Evolutionary conservation across 2,329 filamentous ascomycete species (phyloP), one percentile per base, ranked within the genome.

Genomic region (Parascedosporium putredinis): DNA sequence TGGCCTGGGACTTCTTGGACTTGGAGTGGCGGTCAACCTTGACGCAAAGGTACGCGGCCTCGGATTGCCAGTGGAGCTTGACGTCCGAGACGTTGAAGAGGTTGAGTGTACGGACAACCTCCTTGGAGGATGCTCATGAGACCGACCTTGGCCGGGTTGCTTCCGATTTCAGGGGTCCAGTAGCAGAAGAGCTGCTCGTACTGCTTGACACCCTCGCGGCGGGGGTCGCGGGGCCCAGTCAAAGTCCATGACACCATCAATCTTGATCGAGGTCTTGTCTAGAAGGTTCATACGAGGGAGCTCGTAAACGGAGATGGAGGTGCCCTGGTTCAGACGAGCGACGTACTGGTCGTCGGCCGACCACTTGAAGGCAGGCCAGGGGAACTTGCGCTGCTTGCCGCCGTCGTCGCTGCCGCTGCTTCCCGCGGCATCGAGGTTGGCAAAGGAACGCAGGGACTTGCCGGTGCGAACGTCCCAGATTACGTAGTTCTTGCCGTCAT

Each of bases 351-450:
- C 89, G 63, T 98, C 93, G 3, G 93, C 76, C 25, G 93, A 97
- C 93, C 93, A 98, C 74, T 98, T 98, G 81, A 98, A 98, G 2
- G 91, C 90, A 22, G 93, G 93, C 93, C 93, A 98, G 63, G 93
- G 87, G 59, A 94, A 82, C 78, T 96, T 96, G 68, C 89, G 88
- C 10, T 70, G 69, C 56, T 79, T 71, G 25, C 79, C 78, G 53
- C 14, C 14, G 53, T 79, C 80, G 33, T 83, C 79, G 33, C 74
- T 74, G 50, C 83, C 82, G 46, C 67, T 69, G 33, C n/a, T n/a
- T n/a, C 71, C 70, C 45, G 78, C 74, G 12, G 87, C 71, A 57
- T 98, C 93, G 55, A 95, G 78, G 58, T 91, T 95, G 55, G 88
- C 83, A 64, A 98, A 98, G 0, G 93, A 97, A 55, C 93, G 86